Percentiles rank a stretch among this genome's conserved stretches.
Evolutionary conservation across 2,329 filamentous ascomycete genomes (phyloP).

Genomic region (Colletotrichum somersetense): DNA sequence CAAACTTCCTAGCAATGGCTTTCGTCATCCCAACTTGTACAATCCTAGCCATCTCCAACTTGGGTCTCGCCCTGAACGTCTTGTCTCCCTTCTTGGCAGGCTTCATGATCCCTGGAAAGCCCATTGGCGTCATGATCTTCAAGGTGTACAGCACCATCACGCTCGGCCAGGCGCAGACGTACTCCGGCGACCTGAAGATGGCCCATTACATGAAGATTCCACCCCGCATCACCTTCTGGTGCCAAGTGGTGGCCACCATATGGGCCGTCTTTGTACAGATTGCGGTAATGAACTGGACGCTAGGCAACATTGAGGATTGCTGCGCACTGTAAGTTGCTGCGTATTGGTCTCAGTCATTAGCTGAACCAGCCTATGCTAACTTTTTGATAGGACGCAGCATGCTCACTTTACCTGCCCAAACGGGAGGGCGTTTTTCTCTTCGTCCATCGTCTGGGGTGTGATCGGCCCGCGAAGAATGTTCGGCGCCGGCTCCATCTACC

Average conservation of each 20-base stretch:
- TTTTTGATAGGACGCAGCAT: slow-evolving; percentile 56
- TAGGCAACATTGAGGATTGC: slow-evolving; percentile 61
- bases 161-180: slow-evolving; percentile 46
- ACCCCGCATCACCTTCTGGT: slow-evolving; percentile 70
- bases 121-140: slow-evolving; percentile 54
- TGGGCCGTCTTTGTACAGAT: slow-evolving; percentile 58
- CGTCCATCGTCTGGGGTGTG: slow-evolving; percentile 68
- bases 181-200: slow-evolving; percentile 63
- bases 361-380: not conserved
- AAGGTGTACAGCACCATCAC: slow-evolving; percentile 51
- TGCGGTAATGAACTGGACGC: slow-evolving; percentile 49
- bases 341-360: not conserved
- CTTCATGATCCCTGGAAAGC: slow-evolving; percentile 64
- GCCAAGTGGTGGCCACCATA: slow-evolving; percentile 69
- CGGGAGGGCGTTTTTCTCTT: slow-evolving; percentile 61
- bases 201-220: slow-evolving; percentile 67
- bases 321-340: slow-evolving; percentile 46
- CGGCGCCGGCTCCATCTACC: slow-evolving; percentile 53
- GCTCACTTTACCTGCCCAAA: slow-evolving; percentile 57
- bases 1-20: slow-evolving; percentile 51
- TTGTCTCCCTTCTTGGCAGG: slow-evolving; percentile 59
- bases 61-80: slow-evolving; percentile 55
- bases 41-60: slow-evolving; percentile 35
- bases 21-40: slow-evolving; percentile 61
- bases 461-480: slow-evolving; percentile 70